These are phyloP conservation scores for Coemansia sp. DNA, from an alignment of 192 early-diverging fungal species.

Conservation along the genomic window DNA sequence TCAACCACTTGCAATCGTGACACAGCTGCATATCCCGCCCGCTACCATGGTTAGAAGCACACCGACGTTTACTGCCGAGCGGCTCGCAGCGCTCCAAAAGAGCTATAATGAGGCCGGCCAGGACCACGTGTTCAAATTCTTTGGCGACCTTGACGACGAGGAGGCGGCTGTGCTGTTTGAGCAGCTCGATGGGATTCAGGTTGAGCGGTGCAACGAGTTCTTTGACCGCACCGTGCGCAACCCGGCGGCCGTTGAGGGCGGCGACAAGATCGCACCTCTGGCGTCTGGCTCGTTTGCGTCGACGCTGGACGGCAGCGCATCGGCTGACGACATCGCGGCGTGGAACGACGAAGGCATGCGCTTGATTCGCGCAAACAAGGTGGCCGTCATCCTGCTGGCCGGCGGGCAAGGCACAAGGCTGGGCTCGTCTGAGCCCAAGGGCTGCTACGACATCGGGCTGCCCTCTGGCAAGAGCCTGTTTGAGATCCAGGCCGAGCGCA, in stretches of 20 bases:
- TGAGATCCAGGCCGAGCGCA: constrained; percentile 94
- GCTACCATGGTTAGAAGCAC: constrained; percentile 46
- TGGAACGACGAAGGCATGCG: constrained; percentile 80
- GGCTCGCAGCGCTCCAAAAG: constrained; percentile 58
- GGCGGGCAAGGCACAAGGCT: constrained; percentile 87
- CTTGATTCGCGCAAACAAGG: constrained; percentile 84
- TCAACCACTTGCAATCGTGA: constrained; percentile 1
- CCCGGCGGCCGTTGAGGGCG: constrained; percentile 44
- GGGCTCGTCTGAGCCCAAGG: constrained; percentile 84
- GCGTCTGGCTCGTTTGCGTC: constrained; percentile 72
- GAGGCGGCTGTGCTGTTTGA: constrained; percentile 63
- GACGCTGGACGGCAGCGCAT: constrained; percentile 54
- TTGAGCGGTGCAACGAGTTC: constrained; percentile 81
- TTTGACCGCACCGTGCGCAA: constrained; percentile 71
- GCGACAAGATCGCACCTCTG: constrained; percentile 71
- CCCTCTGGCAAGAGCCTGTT: constrained; percentile 90
- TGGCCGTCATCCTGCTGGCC: constrained; percentile 92
- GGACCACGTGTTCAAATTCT: constrained; percentile 87
- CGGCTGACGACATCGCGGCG: constrained; percentile 57
- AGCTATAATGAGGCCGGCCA: constrained; percentile 76
- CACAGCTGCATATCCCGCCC: constrained; percentile 6
- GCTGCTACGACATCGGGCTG: constrained; percentile 92
- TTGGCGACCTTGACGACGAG: constrained; percentile 64
- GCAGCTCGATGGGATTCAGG: constrained; percentile 76
- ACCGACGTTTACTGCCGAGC: constrained; percentile 51